Evolutionary conservation across 2,329 filamentous ascomycete species (phyloP), one percentile per base, ranked within the genome.

Genomic region (Lachnellula cervina): DNA sequence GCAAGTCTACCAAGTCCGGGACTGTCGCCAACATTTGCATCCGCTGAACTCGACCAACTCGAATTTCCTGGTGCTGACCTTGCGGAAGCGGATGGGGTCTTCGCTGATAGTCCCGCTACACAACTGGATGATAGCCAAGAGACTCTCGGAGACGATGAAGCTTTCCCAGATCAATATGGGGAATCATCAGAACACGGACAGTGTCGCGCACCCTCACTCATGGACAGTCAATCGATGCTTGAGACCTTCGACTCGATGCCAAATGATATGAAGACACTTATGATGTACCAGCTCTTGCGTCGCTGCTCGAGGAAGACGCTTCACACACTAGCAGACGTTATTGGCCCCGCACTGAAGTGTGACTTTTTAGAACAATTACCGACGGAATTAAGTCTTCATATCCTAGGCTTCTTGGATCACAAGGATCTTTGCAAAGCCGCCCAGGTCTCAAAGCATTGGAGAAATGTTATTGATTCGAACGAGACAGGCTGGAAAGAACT

Each of bases 401-500:
- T 97, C 49, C 80, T 97, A 13, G 87, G 88, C 28, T 96, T 93
- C 68, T 82, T 99, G 17, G 89, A 96, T 68, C 80, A 88, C 54
- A 84, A 84, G 64, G 94, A 93, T 64, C 84, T 97, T 66, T 97
- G 92, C 70, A 87, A 86, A 59, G 91, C 92, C 11, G 89, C 94
- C 1, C 92, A 94, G 66, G 94, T 97, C 4, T 97, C 93, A 0
- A 97, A 90, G 71, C 87, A 89, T 68, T 99, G 94, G 94, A 85
- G 94, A 44, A 86, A 88, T 61, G 86, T 96, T 40, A 85, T 96
- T 51, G 93, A 97, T 67, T 88, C 88, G 7, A 93, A 97, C 68
- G 94, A 99, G 73, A 92, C 88, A 48, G 90, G 92, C 14, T 99
- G 94, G 94, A 97, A 95, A 73, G 88, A 92, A 61, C 77, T 97